phyloP scores from a whole-genome alignment of 2,329 filamentous ascomycete species.

The Cladosporium sp. region DNA sequence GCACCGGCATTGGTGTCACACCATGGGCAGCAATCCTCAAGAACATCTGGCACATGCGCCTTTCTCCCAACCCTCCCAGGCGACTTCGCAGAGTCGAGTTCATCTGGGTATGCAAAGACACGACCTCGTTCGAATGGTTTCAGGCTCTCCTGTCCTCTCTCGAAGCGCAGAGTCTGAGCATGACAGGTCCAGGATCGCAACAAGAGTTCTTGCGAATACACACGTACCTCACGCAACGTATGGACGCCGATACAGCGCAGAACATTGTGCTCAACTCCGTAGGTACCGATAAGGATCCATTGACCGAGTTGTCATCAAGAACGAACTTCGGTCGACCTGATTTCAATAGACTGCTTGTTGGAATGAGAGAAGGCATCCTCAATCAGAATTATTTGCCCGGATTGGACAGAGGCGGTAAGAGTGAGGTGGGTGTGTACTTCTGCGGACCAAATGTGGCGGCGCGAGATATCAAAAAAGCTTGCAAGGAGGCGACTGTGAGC shows the following conservation, averaged over 20 bases:
- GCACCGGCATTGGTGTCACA: constrained; percentile 82
- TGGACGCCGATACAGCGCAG: constrained; percentile 87
- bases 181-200: constrained; percentile 52
- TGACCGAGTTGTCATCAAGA: constrained; percentile 83
- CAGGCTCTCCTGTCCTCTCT: constrained; percentile 88
- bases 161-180: constrained; percentile 75
- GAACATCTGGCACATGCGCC: constrained; percentile 96
- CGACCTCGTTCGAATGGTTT: constrained; percentile 97
- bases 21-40: constrained; percentile 87
- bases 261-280: constrained; percentile 98
- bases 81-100: constrained; percentile 94
- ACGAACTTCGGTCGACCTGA: constrained; percentile 96
- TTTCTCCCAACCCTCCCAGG: constrained; percentile 80
- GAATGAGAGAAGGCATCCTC: constrained; percentile 83
- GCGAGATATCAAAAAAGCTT: constrained; percentile 78
- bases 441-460: constrained; percentile 82
- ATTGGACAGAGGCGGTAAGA: constrained; percentile 60
- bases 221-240: constrained; percentile 90
- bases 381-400: constrained; percentile 82
- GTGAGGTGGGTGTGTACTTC: constrained; percentile 95
- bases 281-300: constrained; percentile 78
- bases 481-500: constrained; percentile 64
- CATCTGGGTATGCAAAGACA: constrained; percentile 98
- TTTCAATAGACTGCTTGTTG: constrained; percentile 72
- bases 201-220: constrained; percentile 92